These are phyloP conservation scores for Nepenthes mirabilis DNA, from an alignment of 148 eudicot species.

Conservation along the genomic window DNA sequence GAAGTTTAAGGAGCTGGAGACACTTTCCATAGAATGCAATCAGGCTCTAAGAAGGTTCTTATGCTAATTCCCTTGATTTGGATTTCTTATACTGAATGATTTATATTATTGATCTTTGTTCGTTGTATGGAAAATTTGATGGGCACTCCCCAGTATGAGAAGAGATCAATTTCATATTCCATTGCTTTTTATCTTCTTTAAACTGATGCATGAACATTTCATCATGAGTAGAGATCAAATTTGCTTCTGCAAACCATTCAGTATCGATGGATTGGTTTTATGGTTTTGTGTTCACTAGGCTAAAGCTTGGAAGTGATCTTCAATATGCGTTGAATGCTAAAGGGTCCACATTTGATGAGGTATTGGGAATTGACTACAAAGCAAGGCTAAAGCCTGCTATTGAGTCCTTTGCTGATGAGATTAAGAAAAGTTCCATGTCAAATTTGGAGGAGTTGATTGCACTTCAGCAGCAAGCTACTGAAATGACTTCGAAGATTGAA, in stretches of 20 bases:
- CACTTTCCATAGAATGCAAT: slow-evolving; percentile 55
- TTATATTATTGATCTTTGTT: background rate
- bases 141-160: too few relatives aligned
- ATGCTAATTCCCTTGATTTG: background rate
- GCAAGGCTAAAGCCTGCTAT: slow-evolving; percentile 60
- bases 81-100: background rate
- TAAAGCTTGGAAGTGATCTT: slow-evolving; percentile 68
- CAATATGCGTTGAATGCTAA: slow-evolving; percentile 50
- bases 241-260: background rate
- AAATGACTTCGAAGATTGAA: slow-evolving; percentile 47
- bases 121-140: background rate
- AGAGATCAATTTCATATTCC: background rate
- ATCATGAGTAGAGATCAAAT: too few relatives aligned
- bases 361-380: slow-evolving; percentile 74
- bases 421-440: slow-evolving; percentile 42
- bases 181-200: too few relatives aligned
- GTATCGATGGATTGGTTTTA: background rate
- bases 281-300: slow-evolving; percentile 24
- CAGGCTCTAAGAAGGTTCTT: slow-evolving; percentile 65
- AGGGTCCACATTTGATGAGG: slow-evolving; percentile 63
- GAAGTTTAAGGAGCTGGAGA: slow-evolving; percentile 65
- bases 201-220: too few relatives aligned
- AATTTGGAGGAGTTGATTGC: slow-evolving; percentile 65
- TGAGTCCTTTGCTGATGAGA: slow-evolving; percentile 39
- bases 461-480: slow-evolving; percentile 60